Evolutionary conservation across 208 protist species (phyloP), one percentile per base, ranked within the genome.

Genomic region (Leishmania lainsoni): DNA sequence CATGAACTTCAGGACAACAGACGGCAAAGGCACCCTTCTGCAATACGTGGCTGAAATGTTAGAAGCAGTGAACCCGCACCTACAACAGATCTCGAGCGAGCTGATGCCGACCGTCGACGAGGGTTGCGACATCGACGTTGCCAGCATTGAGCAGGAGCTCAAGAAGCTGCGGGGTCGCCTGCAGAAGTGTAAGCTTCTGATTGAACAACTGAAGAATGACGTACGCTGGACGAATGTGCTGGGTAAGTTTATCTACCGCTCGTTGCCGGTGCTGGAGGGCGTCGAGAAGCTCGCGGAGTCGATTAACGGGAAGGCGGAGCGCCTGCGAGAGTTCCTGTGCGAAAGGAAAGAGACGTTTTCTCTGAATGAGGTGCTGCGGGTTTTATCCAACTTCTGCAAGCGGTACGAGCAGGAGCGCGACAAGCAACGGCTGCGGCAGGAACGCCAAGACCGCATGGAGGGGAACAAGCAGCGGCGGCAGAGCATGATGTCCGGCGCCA

Each of bases 1-100:
- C 74, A 90, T 92, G 69, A 85, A 92, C 74, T 93, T 95, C 74
- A 84, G 78, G 32, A 92, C 92, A 17, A 93, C 91, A 29, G 90
- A 94, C 75, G 86, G 83, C 65, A 94, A 92, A 61, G 79, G 87
- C 12, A 90, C 87, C 35, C 77, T 97, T 78, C 80, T 97, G 56
- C 80, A 94, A 66, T 84, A 85, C 76, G 75, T 94, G 0, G 87
- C 90, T 8, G 83, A 90, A 39, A 87, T 87, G 22, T 35, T 93
- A 56, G 75, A 87, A 14, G 51, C 86, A 5, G 51, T 90, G 54
- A 72, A 89, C 29, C 88, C 90, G 6, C 76, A 79, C 20, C 52
- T 95, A 65, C 88, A 91, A 63, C 22, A 83, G 22, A 81, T 93
- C 48, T 81, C 83, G 16, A 39, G 85, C 12, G 89, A 97, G 85